Percentiles rank a stretch among this genome's conserved stretches.
These are phyloP conservation scores for Ensete glaucum DNA, from an alignment of 176 grass and related monocot species.

Conservation along the genomic window DNA sequence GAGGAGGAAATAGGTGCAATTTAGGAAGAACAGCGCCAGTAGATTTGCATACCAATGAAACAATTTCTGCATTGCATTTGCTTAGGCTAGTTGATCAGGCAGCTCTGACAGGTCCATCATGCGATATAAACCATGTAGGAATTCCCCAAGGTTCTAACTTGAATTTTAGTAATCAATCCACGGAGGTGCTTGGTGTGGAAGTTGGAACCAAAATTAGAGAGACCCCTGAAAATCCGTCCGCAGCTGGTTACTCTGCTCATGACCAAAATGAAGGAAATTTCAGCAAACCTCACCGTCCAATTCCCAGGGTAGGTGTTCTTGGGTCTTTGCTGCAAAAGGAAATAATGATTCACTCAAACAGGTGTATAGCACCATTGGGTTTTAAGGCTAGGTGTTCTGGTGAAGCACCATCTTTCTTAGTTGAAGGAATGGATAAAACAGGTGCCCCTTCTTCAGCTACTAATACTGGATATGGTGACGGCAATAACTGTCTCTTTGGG, in stretches of 20 bases:
- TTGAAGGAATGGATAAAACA: background rate
- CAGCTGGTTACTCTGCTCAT: constrained; percentile 19
- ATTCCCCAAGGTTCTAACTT: constrained; percentile 8
- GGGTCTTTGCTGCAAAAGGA: constrained; percentile 55
- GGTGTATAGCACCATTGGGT: constrained; percentile 42
- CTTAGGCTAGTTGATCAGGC: constrained; percentile 51
- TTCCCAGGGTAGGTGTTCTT: constrained; percentile 56
- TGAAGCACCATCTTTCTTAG: background rate
- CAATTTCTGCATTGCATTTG: constrained; percentile 45
- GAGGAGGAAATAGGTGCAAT: constrained; percentile 23
- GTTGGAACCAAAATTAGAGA: constrained; percentile 12
- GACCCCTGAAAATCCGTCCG: constrained; percentile 20
- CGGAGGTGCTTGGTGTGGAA: constrained; percentile 22
- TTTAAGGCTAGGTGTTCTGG: constrained; percentile 27
- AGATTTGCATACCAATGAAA: constrained; percentile 29
- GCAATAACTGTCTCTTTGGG: background rate
- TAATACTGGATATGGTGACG: background rate
- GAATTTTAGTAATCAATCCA: constrained; percentile 18
- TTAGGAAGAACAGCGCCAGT: constrained; percentile 20
- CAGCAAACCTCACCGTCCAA: constrained; percentile 36
- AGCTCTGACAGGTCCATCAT: constrained; percentile 14
- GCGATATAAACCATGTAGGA: constrained; percentile 27
- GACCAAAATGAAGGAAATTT: constrained; percentile 29
- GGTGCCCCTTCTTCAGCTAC: background rate
- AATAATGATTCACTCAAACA: constrained; percentile 43